Conservation (phyloP, 331 rosid genomes). For the Cydonia oblonga region DNA sequence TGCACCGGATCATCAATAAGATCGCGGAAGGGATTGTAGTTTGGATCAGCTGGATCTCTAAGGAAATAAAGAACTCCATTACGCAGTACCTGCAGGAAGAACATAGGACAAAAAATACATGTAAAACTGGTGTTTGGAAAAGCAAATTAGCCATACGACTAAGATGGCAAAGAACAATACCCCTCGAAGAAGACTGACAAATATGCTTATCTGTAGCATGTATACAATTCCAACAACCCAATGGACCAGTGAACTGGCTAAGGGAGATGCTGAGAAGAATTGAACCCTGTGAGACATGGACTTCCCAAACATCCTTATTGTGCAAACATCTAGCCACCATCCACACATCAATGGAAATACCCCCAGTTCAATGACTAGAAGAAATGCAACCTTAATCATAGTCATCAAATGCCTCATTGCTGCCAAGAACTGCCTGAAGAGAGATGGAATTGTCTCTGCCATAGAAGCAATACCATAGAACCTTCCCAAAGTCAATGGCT, state of each 20-base stretch:
- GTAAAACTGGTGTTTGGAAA: not conserved
- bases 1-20: conserved; percentile 97
- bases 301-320: conserved; percentile 97
- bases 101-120: conserved; percentile 4
- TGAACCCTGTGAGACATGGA: conserved; percentile 93
- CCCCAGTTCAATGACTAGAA: conserved; percentile 90
- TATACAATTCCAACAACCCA: conserved; percentile 98
- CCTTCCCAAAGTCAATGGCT: conserved; percentile 76
- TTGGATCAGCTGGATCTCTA: conserved; percentile 97
- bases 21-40: conserved; percentile 98
- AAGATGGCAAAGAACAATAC: conserved; percentile 28
- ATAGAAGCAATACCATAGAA: conserved; percentile 84
- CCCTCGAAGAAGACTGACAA: conserved; percentile 99
- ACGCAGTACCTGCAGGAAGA: conserved; percentile 69
- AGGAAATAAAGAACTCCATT: conserved; percentile 95
- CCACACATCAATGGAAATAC: conserved; percentile 99
- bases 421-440: conserved; percentile 91
- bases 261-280: conserved; percentile 87
- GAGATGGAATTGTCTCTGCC: conserved; percentile 91
- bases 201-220: conserved; percentile 97
- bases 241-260: conserved; percentile 93
- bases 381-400: conserved; percentile 98
- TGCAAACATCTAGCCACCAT: conserved; percentile 99
- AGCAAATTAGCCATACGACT: not conserved
- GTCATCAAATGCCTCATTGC: conserved; percentile 99